These are phyloP conservation scores for Colletotrichum aenigma DNA, from an alignment of 2,329 filamentous ascomycete genomes.

Conservation along the genomic window DNA sequence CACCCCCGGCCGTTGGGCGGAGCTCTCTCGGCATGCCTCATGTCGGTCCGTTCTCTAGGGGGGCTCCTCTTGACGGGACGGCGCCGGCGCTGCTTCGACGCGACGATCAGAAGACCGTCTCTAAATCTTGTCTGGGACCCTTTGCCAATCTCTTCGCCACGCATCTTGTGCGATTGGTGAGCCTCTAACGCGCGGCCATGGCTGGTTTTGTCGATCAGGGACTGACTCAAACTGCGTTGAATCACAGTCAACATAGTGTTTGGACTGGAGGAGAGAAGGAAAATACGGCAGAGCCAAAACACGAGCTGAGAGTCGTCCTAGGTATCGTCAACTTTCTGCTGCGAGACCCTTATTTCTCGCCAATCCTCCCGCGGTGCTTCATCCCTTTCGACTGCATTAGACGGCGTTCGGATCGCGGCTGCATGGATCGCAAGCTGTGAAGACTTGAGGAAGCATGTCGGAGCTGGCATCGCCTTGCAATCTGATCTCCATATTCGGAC, in stretches of 20 bases:
- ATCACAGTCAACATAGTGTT: background rate
- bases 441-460: background rate
- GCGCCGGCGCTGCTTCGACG: background rate
- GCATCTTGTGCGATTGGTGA: background rate
- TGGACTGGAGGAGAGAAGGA: background rate
- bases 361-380: background rate
- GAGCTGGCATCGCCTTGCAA: background rate
- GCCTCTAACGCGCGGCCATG: background rate
- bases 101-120: background rate
- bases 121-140: background rate
- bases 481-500: background rate
- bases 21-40: background rate
- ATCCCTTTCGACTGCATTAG: slow-evolving; percentile 10
- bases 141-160: background rate
- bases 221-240: background rate
- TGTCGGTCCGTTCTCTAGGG: background rate
- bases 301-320: background rate
- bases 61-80: background rate
- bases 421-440: background rate
- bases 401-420: background rate
- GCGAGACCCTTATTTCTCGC: background rate
- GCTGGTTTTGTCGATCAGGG: background rate
- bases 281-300: background rate
- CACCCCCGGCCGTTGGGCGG: background rate
- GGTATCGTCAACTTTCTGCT: background rate